phyloP scores from a whole-genome alignment of 2,329 filamentous ascomycete genomes.

The Phoma herbarum region DNA sequence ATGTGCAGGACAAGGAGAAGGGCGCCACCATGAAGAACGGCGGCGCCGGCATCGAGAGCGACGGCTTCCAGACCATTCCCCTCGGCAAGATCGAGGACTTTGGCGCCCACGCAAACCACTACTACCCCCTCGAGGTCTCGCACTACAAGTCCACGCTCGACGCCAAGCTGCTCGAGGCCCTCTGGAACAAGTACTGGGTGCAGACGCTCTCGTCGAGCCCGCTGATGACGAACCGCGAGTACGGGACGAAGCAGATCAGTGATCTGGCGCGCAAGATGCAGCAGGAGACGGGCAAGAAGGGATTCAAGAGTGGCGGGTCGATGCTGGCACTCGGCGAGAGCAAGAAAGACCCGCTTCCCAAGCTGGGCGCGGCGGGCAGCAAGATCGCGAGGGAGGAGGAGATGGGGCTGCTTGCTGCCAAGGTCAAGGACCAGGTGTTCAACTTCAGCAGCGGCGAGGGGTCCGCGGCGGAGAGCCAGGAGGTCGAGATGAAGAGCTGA shows the following conservation, averaged over 20 bases:
- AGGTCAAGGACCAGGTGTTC: constrained; percentile 72
- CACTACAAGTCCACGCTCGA: constrained; percentile 96
- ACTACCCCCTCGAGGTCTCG: constrained; percentile 90
- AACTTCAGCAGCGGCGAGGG: constrained; percentile 24
- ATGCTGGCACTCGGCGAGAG: constrained; percentile 24
- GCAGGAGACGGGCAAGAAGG: constrained; percentile 64
- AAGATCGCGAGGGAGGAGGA: constrained; percentile 69
- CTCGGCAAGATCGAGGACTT: constrained; percentile 96
- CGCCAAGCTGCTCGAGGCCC: constrained; percentile 80
- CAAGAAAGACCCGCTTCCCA: constrained; percentile 60
- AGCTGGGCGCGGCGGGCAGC: constrained; percentile 68
- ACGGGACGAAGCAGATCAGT: constrained; percentile 88
- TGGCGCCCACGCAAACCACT: constrained; percentile 87
- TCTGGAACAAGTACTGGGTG: constrained; percentile 99
- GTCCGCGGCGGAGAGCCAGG: constrained; percentile 24
- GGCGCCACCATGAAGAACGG: constrained; percentile 38
- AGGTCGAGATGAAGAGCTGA: constrained; percentile 48
- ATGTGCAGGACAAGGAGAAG: constrained; percentile 59
- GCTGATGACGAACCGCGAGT: constrained; percentile 90
- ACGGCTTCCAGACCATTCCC: constrained; percentile 80
- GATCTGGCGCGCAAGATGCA: constrained; percentile 86
- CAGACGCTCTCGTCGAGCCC: constrained; percentile 92
- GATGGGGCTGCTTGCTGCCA: constrained; percentile 68
- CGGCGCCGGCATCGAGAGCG: constrained; percentile 55
- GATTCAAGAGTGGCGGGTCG: constrained; percentile 35